These are phyloP conservation scores for Nevesoporus exiguus DNA, from an alignment of 768 basidiomycete genomes.

Conservation along the genomic window DNA sequence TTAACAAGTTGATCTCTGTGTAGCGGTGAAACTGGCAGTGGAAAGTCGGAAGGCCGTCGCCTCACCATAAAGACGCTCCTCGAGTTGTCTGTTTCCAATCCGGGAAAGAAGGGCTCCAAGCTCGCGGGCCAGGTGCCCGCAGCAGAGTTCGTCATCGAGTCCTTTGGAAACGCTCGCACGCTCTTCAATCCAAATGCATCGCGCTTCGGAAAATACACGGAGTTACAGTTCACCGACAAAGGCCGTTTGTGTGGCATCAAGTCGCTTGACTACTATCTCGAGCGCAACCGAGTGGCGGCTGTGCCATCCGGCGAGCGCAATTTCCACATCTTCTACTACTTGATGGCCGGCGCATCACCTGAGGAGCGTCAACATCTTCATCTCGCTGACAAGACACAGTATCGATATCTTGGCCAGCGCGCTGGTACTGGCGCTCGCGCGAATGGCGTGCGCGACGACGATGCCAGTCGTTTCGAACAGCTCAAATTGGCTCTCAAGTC, in stretches of 20 bases:
- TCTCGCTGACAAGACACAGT: constrained; percentile 74
- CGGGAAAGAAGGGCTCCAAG: constrained; percentile 93
- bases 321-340: constrained; percentile 97
- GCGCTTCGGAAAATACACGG: constrained; percentile 96
- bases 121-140: constrained; percentile 84
- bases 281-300: constrained; percentile 83
- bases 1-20: constrained; percentile 3
- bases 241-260: constrained; percentile 88
- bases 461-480: constrained; percentile 87
- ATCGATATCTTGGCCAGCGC: constrained; percentile 83
- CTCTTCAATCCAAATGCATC: constrained; percentile 94
- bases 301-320: constrained; percentile 91
- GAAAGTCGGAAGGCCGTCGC: constrained; percentile 88
- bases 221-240: constrained; percentile 92
- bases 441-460: constrained; percentile 63
- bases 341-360: constrained; percentile 82
- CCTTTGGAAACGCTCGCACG: constrained; percentile 91
- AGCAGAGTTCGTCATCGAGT: constrained; percentile 91
- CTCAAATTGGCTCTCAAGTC: constrained; percentile 92
- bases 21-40: constrained; percentile 90
- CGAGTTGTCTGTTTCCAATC: constrained; percentile 83
- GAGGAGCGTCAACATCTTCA: constrained; percentile 91
- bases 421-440: constrained; percentile 41
- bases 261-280: constrained; percentile 95
- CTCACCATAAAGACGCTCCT: constrained; percentile 90